Evolutionary conservation across 2,329 filamentous ascomycete species (phyloP).

Genomic region (Phyllosticta citrichinensis): DNA sequence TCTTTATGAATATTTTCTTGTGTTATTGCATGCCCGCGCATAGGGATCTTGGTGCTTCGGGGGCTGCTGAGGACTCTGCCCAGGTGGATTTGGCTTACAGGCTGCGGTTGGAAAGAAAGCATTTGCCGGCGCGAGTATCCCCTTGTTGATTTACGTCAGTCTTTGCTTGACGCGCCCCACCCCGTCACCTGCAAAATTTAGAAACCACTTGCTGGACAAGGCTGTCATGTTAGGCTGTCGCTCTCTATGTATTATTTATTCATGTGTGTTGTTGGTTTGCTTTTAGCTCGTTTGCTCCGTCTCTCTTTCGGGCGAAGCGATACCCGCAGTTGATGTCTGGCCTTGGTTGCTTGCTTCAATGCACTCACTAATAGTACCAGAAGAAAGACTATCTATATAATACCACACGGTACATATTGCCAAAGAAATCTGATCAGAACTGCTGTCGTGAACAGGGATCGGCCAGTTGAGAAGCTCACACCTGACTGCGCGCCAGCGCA

Average conservation of each 20-base stretch:
- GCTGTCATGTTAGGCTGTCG: neutral
- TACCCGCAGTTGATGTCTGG: neutral
- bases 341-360: neutral
- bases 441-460: neutral
- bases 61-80: neutral
- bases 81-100: neutral
- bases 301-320: neutral
- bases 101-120: neutral
- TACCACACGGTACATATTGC: neutral
- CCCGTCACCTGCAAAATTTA: neutral
- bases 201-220: neutral
- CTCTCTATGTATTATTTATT: neutral
- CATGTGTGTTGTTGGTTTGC: neutral
- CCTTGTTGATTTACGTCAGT: neutral
- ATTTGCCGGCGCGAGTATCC: neutral
- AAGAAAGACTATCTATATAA: neutral
- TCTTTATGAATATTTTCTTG: neutral
- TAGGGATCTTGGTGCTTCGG: neutral
- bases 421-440: neutral
- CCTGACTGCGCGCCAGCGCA: neutral
- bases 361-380: neutral
- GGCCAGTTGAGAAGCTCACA: neutral
- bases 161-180: neutral
- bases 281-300: neutral
- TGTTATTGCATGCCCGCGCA: neutral